Percentiles rank a stretch among this genome's conserved stretches.
These are phyloP conservation scores for Paecilomyces dactylethromorphus DNA, from an alignment of 2,329 filamentous ascomycete species.

Conservation along the genomic window DNA sequence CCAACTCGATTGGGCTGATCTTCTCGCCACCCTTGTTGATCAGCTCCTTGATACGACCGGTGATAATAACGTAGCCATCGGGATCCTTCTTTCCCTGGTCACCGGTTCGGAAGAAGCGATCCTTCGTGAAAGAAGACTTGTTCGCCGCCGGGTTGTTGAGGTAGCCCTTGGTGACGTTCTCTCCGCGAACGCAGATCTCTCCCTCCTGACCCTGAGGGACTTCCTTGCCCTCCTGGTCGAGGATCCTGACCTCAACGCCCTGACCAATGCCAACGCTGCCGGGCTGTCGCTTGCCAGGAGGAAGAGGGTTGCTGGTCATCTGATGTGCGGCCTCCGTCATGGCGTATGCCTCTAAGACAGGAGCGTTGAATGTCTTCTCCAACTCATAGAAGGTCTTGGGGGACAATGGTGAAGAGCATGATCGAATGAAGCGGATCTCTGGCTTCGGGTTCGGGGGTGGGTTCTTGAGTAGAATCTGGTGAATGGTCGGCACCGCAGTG, in stretches of 20 bases:
- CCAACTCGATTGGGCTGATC: constrained; percentile 75
- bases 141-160: constrained; percentile 78
- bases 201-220: constrained; percentile 64
- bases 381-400: constrained; percentile 76
- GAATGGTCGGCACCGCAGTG: constrained; percentile 86
- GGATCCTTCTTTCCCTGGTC: constrained; percentile 76
- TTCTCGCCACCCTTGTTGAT: constrained; percentile 77
- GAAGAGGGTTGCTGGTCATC: constrained; percentile 55
- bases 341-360: constrained; percentile 82
- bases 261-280: constrained; percentile 78
- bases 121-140: constrained; percentile 62
- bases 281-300: constrained; percentile 66
- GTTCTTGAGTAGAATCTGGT: constrained; percentile 77
- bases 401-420: constrained; percentile 76
- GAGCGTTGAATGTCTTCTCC: constrained; percentile 67
- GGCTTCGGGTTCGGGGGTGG: constrained; percentile 62
- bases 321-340: constrained; percentile 76
- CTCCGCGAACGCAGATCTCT: constrained; percentile 75
- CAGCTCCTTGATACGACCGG: constrained; percentile 86
- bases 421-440: constrained; percentile 76
- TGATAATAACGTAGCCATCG: constrained; percentile 79
- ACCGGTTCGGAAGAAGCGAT: constrained; percentile 81
- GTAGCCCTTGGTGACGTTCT: constrained; percentile 80
- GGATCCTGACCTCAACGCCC: constrained; percentile 73
- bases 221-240: constrained; percentile 63